Evolutionary conservation across 2,329 filamentous ascomycete genomes (phyloP), one percentile per base, ranked within the genome.

Genomic region (Stachybotrys echinatus): DNA sequence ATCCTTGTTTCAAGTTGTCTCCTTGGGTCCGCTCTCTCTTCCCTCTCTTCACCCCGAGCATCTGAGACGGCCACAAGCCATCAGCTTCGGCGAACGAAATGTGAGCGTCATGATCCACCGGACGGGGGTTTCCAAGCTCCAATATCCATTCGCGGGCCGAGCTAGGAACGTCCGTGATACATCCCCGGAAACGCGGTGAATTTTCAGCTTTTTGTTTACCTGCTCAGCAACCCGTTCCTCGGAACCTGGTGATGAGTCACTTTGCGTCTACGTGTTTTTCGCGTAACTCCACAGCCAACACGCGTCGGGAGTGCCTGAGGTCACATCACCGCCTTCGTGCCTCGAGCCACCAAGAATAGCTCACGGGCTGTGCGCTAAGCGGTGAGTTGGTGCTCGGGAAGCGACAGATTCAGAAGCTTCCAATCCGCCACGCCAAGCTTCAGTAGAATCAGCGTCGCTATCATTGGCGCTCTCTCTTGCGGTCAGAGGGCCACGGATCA

Each of bases 211-310:
- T 34, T 34, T 34, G 27, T 8, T 8, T 34, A 34, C 27, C 14
- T 5, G 27, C n/a, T n/a, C 27, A 34, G 27, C 27, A 34, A 34
- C 27, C 27, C 5, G 27, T 10, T 34, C 27, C 27, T 34, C 14
- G 27, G 27, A 14, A 34, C 10, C 10, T 34, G 27, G 10, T 34
- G 27, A 92, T 34, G 27, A 34, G 27, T 34, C 27, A 34, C n/a
- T n/a, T 34, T 34, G 27, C 27, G 27, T 34, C 14, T 34, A 34
- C 27, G 27, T 34, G 27, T 34, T 34, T n/a, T 34, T 34, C 27
- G 27, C 27, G 27, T 10, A 10, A 10, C 27, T 14, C 27, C 27
- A 34, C 27, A 34, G 27, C 10, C 27, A 34, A 34, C 27, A 34
- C 27, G 27, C 27, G 27, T 34, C 27, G 27, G 14, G n/a, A 34